These are phyloP conservation scores for Daldinia concentrica DNA, from an alignment of 495 filamentous ascomycete species.

Conservation along the genomic window DNA sequence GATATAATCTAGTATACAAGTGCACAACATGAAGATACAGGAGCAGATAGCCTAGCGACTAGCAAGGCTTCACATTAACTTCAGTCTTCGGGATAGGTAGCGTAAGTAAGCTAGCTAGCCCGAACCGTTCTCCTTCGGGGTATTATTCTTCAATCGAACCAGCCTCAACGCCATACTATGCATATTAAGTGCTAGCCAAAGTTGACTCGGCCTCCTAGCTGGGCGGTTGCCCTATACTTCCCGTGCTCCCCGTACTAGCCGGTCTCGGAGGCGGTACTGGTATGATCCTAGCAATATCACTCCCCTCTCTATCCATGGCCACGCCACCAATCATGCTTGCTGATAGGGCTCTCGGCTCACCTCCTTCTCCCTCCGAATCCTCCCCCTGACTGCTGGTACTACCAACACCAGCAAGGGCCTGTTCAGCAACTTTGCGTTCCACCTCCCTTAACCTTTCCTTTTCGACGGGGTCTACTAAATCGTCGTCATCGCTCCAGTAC, in stretches of 20 bases:
- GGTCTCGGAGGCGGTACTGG: slow-evolving; percentile 54
- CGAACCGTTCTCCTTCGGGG: slow-evolving; percentile 5
- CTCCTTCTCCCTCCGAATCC: slow-evolving; percentile 44
- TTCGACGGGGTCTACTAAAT: slow-evolving; percentile 62
- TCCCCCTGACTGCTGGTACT: slow-evolving; percentile 44
- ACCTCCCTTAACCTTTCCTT: slow-evolving; percentile 57
- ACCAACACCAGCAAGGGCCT: slow-evolving; percentile 45
- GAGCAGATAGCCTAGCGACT: not conserved
- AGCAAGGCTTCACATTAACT: not conserved
- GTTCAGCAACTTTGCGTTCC: slow-evolving; percentile 51
- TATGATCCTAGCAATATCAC: slow-evolving; percentile 27
- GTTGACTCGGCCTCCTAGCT: slow-evolving; percentile 11
- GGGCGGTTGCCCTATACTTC: slow-evolving; percentile 39
- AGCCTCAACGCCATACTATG: slow-evolving; percentile 29
- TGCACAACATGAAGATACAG: not conserved
- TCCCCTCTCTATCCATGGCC: slow-evolving; percentile 54
- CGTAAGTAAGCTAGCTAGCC: slow-evolving; percentile 5
- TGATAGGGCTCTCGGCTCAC: slow-evolving; percentile 38
- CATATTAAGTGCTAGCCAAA: slow-evolving; percentile 7
- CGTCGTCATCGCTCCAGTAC: slow-evolving; percentile 66
- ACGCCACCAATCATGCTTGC: slow-evolving; percentile 52
- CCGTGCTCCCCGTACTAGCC: slow-evolving; percentile 49
- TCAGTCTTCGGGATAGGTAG: not conserved
- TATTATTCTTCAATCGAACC: slow-evolving; percentile 22
- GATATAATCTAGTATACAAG: not conserved